Conservation (phyloP, 2,329 filamentous ascomycete genomes). For the Fusarium keratoplasticum region DNA sequence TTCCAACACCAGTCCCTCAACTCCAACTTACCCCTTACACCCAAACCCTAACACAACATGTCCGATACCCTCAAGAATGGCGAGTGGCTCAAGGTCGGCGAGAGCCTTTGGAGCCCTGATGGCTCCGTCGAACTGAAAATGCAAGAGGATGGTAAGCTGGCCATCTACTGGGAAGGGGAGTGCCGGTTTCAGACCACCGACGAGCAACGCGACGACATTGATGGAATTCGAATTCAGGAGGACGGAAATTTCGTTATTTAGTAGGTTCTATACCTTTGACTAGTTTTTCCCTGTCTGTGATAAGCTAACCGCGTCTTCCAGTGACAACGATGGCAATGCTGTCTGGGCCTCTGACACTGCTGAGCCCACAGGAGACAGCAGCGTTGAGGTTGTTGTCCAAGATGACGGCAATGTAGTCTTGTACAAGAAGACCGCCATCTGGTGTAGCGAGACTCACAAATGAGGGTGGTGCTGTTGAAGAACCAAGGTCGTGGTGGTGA, state of each 20-base stretch:
- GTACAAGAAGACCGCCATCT: neutral
- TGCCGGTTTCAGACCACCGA: slow-evolving; percentile 10
- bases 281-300: neutral
- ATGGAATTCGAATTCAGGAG: neutral
- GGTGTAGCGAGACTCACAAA: neutral
- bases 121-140: slow-evolving; percentile 8
- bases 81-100: slow-evolving; percentile 16
- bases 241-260: neutral
- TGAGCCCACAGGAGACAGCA: neutral
- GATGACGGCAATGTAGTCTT: neutral
- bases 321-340: neutral
- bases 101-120: slow-evolving; percentile 13
- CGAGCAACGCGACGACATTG: neutral
- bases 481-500: neutral
- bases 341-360: neutral
- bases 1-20: neutral
- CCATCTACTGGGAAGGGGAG: slow-evolving; percentile 1
- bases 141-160: slow-evolving; percentile 17
- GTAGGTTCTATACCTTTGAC: neutral
- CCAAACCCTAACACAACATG: slow-evolving; percentile 39
- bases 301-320: neutral
- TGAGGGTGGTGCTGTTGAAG: neutral
- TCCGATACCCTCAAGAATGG: slow-evolving; percentile 10
- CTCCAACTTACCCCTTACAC: neutral
- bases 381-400: neutral